Percentiles rank a stretch among this genome's conserved stretches.
Conservation (phyloP, 352 stramenopile species). For the Pythium sp. region DNA sequence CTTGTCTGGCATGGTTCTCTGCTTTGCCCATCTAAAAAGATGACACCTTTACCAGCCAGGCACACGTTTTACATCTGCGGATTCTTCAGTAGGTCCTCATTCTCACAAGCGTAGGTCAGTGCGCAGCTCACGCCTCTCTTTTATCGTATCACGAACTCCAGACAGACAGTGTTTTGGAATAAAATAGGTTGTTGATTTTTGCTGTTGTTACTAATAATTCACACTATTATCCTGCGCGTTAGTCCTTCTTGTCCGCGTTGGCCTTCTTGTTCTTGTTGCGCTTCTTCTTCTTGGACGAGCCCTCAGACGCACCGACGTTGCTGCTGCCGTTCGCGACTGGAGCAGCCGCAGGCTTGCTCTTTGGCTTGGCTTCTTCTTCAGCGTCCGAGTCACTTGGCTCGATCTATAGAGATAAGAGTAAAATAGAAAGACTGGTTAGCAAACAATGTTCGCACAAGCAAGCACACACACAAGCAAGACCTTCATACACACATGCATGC, state of each 20-base stretch:
- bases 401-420: conserved; percentile 15
- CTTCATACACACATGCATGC: background rate
- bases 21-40: background rate
- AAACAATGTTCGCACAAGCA: background rate
- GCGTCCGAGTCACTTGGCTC: conserved; percentile 39
- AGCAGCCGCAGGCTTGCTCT: conserved; percentile 20
- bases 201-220: background rate
- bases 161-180: background rate
- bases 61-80: background rate
- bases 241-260: conserved; percentile 21
- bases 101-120: background rate
- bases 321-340: background rate
- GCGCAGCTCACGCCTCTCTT: background rate
- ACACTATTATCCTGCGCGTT: background rate
- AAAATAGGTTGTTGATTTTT: background rate
- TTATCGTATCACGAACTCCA: background rate
- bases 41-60: background rate
- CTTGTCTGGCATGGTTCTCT: background rate
- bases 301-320: conserved; percentile 1
- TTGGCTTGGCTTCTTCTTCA: conserved; percentile 29
- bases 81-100: background rate
- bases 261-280: conserved; percentile 57
- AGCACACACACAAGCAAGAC: background rate
- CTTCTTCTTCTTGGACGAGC: conserved; percentile 50
- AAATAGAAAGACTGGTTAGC: conserved; percentile 10